A percentile compares a stretch with the other conserved stretches of the same genome.
These are phyloP conservation scores for Ilyonectria robusta DNA, from an alignment of 2,329 filamentous ascomycete genomes.

Conservation along the genomic window DNA sequence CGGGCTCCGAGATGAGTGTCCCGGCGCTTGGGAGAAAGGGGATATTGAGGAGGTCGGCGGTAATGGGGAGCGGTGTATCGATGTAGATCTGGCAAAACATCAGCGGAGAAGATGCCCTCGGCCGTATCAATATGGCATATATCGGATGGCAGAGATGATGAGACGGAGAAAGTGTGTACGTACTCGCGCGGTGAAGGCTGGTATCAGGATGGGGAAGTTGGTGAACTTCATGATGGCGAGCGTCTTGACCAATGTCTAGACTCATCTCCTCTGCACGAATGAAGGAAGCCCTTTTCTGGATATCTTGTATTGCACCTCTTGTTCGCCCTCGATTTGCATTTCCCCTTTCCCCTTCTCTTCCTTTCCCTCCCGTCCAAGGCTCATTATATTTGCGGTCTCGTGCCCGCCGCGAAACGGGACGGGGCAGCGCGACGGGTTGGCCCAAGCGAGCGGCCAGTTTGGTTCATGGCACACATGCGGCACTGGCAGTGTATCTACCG, in stretches of 20 bases:
- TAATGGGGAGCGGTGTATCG: slow-evolving; percentile 51
- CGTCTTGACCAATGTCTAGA: slow-evolving; percentile 14
- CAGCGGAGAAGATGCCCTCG: slow-evolving; percentile 9
- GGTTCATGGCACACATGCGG: slow-evolving; percentile 27
- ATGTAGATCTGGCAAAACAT: slow-evolving; percentile 49
- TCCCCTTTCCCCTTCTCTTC: neutral
- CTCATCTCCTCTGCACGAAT: slow-evolving; percentile 26
- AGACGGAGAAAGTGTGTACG: slow-evolving; percentile 21
- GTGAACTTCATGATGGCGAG: slow-evolving; percentile 48
- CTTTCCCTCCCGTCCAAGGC: neutral
- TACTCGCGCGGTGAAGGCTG: slow-evolving; percentile 56
- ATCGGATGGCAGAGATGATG: neutral
- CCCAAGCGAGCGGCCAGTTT: slow-evolving; percentile 19
- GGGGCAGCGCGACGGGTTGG: slow-evolving; percentile 8
- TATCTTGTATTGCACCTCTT: slow-evolving; percentile 3
- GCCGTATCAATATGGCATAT: neutral
- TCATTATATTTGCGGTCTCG: slow-evolving; percentile 3
- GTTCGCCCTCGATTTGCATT: neutral
- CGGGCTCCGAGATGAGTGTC: slow-evolving; percentile 53
- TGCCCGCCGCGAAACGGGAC: neutral
- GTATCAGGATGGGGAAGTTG: slow-evolving; percentile 55
- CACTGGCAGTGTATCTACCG: slow-evolving; percentile 32
- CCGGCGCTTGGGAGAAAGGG: slow-evolving; percentile 50
- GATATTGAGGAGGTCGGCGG: slow-evolving; percentile 52
- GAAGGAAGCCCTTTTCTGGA: neutral